Evolutionary conservation across 306 rosid genomes (phyloP), one percentile per base, ranked within the genome.

Genomic region (Elaeagnus macrophylla): DNA sequence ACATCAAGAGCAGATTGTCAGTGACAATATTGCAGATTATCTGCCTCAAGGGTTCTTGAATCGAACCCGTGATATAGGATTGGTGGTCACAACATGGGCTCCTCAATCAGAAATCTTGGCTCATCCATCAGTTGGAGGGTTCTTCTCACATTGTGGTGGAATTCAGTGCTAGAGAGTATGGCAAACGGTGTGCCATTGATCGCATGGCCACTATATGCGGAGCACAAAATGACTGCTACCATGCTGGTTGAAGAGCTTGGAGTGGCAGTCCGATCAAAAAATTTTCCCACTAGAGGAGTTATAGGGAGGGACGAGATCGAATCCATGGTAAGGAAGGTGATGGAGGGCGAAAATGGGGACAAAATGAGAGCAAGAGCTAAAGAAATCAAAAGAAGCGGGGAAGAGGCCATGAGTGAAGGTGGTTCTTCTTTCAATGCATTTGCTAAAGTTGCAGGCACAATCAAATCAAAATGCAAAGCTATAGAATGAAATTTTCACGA

Each of bases 401-500:
- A 47, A 41, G 6, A 37, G 12, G 59, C 66, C 82, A 0, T 80
- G 11, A 54, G 48, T 58, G 59, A 50, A 43, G 66, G 62, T 64
- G 83, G 83, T 6, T 70, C 80, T 0, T 77, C 86, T 20, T 58
- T 66, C 9, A 70, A 25, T 58, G 62, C 75, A 0, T 39, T 81
- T 1, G 61, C 47, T 12, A 37, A 41, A 60, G 65, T 81, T 32
- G 79, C 76, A 44, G 32, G 32, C 32, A 20, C 32, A 20, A 4
- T 20, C 32, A 20, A 4, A 20, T 20, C 32, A 20, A 20, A 20
- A 20, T 20, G 32, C 32, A 20, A 20, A 20, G 32, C 32, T 20
- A 20, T 4, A 20, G 3, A 20, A 4, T 20, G 32, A 20, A 20
- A 20, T 1, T 20, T 1, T 20, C 32, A 1, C 2, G 32, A 20